Evolutionary conservation across 345 rosid species (phyloP), one percentile per base, ranked within the genome.

Genomic region (Brassica cretica): DNA sequence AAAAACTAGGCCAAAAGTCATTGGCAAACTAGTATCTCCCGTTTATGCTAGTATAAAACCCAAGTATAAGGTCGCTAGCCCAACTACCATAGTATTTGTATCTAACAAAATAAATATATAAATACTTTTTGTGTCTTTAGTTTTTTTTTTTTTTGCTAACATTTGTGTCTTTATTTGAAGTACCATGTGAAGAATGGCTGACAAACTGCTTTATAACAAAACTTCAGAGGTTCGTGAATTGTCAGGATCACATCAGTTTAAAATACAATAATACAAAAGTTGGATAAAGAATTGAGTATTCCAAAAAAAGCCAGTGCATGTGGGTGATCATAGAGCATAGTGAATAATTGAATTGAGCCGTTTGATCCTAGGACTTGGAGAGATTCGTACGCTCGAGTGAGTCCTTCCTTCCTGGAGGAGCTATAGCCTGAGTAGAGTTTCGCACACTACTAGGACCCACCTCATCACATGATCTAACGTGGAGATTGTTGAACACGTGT

Each of bases 401-500:
- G 74, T 73, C 56, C 56, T 51, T 51, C 82, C 51, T 35, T 33
- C 75, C 19, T 2, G 41, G 18, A 32, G 14, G 39, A 46, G 39
- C 58, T 41, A 41, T 35, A 65, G 72, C 64, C 56, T 61, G 29
- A 62, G 75, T 76, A 35, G 66, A 46, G 32, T 15, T 19, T 58
- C 25, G 63, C 73, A 73, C 81, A 78, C 58, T 46, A 78, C 74
- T 61, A 35, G 83, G 83, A 70, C 83, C 83, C 83, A 80, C 79
- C 32, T 5, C 44, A 19, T 75, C 83, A 80, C 83, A 70, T 80
- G 83, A 80, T 70, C 76, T 80, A 80, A 80, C 83, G 83, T 75
- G 83, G 82, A 74, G 76, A 64, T 44, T 70, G 68, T 65, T 63
- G 24, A 66, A 59, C 83, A 75, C 73, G 79, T 80, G 79, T 41